phyloP scores from a whole-genome alignment of 345 rosid species.

The Linum usitatissimum region DNA sequence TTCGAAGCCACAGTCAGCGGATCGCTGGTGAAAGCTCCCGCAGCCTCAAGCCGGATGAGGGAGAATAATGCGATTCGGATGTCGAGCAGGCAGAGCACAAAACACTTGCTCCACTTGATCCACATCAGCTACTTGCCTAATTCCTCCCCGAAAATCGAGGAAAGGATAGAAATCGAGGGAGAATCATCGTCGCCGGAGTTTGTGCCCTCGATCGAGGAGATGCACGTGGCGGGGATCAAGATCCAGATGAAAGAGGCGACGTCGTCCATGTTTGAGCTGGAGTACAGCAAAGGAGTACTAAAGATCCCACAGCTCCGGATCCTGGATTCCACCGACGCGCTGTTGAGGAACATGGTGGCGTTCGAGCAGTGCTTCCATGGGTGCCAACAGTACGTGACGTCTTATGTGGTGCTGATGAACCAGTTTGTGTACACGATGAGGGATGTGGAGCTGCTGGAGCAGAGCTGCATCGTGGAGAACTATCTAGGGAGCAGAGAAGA shows the following conservation, averaged over 20 bases:
- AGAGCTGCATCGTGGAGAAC: neutral
- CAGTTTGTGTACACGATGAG: neutral
- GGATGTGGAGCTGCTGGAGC: constrained; percentile 2
- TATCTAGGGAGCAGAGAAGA: neutral
- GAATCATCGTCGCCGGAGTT: neutral
- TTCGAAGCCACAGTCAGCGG: neutral
- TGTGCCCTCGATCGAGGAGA: neutral
- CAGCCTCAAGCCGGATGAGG: neutral
- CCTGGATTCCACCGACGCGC: neutral
- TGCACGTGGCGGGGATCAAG: neutral
- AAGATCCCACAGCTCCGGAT: neutral
- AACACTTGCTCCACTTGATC: neutral
- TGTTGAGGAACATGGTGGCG: neutral
- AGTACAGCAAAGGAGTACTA: neutral
- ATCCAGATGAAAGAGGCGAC: neutral
- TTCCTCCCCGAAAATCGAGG: neutral
- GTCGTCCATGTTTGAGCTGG: neutral
- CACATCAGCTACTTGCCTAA: neutral
- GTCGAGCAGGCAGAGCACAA: neutral
- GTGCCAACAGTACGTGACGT: neutral
- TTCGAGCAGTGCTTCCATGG: neutral
- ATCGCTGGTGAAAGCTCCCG: neutral
- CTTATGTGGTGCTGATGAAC: neutral
- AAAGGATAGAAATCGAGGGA: neutral
- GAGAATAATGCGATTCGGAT: neutral